Evolutionary conservation across 495 filamentous ascomycete species (phyloP), one percentile per base, ranked within the genome.

Genomic region (Aspergillus baeticus): DNA sequence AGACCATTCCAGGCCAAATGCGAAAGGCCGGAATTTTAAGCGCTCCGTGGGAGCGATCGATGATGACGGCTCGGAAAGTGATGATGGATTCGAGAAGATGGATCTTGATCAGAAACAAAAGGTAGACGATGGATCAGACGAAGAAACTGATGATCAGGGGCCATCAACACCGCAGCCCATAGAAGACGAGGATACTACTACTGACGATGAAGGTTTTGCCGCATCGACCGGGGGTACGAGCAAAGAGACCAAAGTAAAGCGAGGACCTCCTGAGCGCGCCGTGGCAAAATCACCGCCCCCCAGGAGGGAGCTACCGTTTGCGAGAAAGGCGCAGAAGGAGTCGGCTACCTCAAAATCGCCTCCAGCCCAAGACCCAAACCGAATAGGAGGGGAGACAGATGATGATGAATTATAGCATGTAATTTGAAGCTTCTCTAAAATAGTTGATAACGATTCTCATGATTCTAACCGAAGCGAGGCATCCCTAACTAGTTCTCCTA

Each of bases 21-120:
- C 59, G 34, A 58, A 63, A 38, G 61, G 23, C 35, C 60, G 76
- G 41, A 45, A 63, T 3, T 52, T 63, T 13, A 87, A 88, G 63
- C 74, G 84, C 11, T 64, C 66, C n/a, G 62, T 59, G 6, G 37
- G 43, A 6, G 50, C 44, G 22, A 10, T 55, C 11, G 52, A 18
- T 6, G 63, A 67, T 15, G 66, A 64, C 41, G 69, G 69, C 15
- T 60, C 57, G 2, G 72, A 77, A 13, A 77, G 75, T 26, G 80
- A 80, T 14, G 77, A 77, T 7, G 83, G 60, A 5, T 82, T 83
- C 51, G 82, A 85, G 52, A 73, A 70, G 62, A 86, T 87, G 84
- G 80, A 87, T 31, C 60, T 84, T 5, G 84, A 86, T 50, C 48
- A 71, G 17, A 57, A 62, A 38, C 35, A 48, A 5, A 51, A 63